A percentile compares a stretch with the other conserved stretches of the same genome.
Conservation (phyloP, 2,329 filamentous ascomycete genomes). For the Tolypocladium pustulatum region DNA sequence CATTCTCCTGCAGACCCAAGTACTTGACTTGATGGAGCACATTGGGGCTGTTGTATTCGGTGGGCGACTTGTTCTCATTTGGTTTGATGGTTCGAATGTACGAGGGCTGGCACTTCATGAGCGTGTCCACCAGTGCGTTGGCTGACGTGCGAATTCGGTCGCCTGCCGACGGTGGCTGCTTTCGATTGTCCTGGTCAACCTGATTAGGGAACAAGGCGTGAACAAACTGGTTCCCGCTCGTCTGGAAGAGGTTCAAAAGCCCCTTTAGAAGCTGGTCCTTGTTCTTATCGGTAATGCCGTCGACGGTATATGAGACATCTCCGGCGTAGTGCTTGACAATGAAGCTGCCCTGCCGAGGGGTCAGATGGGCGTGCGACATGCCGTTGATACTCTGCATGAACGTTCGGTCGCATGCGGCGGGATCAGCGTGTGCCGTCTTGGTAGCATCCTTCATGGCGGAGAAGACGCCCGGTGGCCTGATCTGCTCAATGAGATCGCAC, state of each 20-base stretch:
- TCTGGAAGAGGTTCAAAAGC: slow-evolving; percentile 73
- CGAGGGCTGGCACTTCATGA: slow-evolving; percentile 95
- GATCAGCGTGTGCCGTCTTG: slow-evolving; percentile 95
- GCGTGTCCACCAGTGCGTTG: slow-evolving; percentile 84
- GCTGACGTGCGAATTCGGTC: slow-evolving; percentile 94
- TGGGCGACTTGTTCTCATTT: slow-evolving; percentile 95
- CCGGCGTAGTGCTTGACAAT: slow-evolving; percentile 99
- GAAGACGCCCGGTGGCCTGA: slow-evolving; percentile 82
- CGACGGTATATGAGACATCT: slow-evolving; percentile 87
- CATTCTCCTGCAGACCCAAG: slow-evolving; percentile 97
- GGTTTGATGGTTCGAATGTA: slow-evolving; percentile 99
- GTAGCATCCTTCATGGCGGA: slow-evolving; percentile 96
- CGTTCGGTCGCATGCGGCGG: slow-evolving; percentile 84
- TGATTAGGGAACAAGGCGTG: slow-evolving; percentile 85
- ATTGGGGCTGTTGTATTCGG: slow-evolving; percentile 84
- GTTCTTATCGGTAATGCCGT: slow-evolving; percentile 99
- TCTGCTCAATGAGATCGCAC: slow-evolving; percentile 90
- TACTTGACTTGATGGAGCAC: slow-evolving; percentile 99
- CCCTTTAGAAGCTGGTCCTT: slow-evolving; percentile 97
- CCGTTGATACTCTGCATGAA: slow-evolving; percentile 91
- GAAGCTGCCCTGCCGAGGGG: slow-evolving; percentile 87
- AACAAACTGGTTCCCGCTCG: slow-evolving; percentile 76
- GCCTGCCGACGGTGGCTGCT: slow-evolving; percentile 85
- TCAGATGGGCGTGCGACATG: slow-evolving; percentile 84
- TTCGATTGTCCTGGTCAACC: slow-evolving; percentile 91